Evolutionary conservation across 805 yeast species (phyloP).

Genomic region (Saccharomycopsis capsularis): DNA sequence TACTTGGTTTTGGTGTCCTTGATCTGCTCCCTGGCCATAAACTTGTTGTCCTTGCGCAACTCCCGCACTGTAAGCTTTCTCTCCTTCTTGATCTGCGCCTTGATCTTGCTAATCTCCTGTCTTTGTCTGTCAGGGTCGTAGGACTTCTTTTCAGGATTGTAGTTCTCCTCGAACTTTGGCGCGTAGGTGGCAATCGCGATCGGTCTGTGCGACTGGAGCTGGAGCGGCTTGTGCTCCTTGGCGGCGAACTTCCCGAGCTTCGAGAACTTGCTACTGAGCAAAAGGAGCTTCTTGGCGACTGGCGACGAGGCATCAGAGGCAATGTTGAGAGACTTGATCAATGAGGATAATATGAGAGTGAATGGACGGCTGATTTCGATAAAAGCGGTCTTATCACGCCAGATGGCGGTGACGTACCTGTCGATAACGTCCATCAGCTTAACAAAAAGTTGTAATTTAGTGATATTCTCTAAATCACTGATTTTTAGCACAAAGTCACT

Average conservation of each 20-base stretch:
- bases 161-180: constrained; percentile 93
- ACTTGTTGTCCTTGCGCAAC: constrained; percentile 79
- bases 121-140: constrained; percentile 77
- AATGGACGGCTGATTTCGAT: constrained; percentile 52
- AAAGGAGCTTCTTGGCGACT: constrained; percentile 28
- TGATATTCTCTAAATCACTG: constrained; percentile 5
- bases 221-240: constrained; percentile 58
- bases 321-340: constrained; percentile 32
- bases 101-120: constrained; percentile 77
- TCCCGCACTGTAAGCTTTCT: constrained; percentile 83
- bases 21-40: constrained; percentile 80
- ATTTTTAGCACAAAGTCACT: constrained; percentile 4
- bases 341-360: constrained; percentile 30
- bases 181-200: constrained; percentile 76
- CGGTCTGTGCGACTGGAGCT: constrained; percentile 77
- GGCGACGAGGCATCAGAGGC: constrained; percentile 25
- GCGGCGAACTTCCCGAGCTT: constrained; percentile 43
- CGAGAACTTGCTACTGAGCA: constrained; percentile 37
- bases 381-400: constrained; percentile 60
- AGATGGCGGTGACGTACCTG: constrained; percentile 31
- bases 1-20: constrained; percentile 68
- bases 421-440: constrained; percentile 31
- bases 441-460: constrained; percentile 17
- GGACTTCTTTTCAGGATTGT: constrained; percentile 90
- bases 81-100: constrained; percentile 84